Percentiles rank a stretch among this genome's conserved stretches.
Conservation (phyloP, 805 yeast species). For the Martiniozyma abietophila region DNA sequence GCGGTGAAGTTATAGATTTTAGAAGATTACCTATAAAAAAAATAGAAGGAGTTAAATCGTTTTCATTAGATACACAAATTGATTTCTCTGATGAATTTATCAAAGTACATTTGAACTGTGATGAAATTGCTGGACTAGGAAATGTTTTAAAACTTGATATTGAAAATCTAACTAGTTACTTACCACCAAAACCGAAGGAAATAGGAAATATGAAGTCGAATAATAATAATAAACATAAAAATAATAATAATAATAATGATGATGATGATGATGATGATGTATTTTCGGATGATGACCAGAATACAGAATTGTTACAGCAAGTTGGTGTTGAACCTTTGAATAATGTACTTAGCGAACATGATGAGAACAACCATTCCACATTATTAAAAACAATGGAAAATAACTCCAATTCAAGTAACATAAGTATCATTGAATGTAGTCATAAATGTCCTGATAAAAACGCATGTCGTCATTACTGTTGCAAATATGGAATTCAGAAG, state of each 20-base stretch:
- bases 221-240: too few relatives aligned
- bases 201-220: too few relatives aligned
- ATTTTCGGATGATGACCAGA: slow-evolving; percentile 23
- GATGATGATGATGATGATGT: slow-evolving; percentile 15
- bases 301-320: slow-evolving; percentile 9
- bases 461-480: slow-evolving; percentile 38
- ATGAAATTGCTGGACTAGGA: slow-evolving; percentile 30
- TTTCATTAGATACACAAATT: slow-evolving; percentile 21
- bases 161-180: background rate
- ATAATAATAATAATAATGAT: too few relatives aligned
- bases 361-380: background rate
- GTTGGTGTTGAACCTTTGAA: too few relatives aligned
- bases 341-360: background rate
- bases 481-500: slow-evolving; percentile 31
- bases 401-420: background rate
- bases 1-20: slow-evolving; percentile 35
- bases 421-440: slow-evolving; percentile 24
- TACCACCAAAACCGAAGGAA: background rate
- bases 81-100: slow-evolving; percentile 17
- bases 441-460: slow-evolving; percentile 34
- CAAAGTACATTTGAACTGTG: slow-evolving; percentile 27
- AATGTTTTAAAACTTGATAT: slow-evolving; percentile 2
- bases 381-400: background rate
- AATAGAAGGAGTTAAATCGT: slow-evolving; percentile 19
- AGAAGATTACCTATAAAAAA: slow-evolving; percentile 29